Conservation (phyloP, 805 yeast genomes). For the Sugiyamaella qingdaonensis region DNA sequence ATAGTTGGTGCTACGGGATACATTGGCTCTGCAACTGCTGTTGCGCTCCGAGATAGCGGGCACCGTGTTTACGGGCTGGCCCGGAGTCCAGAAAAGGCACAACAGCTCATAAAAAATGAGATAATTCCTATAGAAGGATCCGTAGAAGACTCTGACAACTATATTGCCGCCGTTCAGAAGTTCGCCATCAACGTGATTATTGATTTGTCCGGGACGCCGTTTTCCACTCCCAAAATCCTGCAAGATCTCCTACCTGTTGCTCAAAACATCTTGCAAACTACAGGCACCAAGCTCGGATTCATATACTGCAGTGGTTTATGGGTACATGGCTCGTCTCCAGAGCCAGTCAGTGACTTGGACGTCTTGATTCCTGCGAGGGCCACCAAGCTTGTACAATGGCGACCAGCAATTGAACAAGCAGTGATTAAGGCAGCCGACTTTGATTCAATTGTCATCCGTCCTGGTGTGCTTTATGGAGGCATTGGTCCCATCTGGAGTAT, state of each 20-base stretch:
- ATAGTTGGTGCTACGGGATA: constrained; percentile 15
- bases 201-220: constrained; percentile 8
- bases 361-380: not conserved
- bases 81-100: constrained; percentile 9
- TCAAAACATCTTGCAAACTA: not conserved
- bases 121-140: constrained; percentile 9
- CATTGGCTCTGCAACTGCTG: constrained; percentile 9
- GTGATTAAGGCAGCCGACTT: constrained; percentile 1
- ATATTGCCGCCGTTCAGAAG: constrained; percentile 8
- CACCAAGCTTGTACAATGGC: constrained; percentile 9
- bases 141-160: constrained; percentile 6
- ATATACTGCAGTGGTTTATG: constrained; percentile 9
- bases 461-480: constrained; percentile 13
- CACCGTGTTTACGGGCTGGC: constrained; percentile 16
- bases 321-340: constrained; percentile 10
- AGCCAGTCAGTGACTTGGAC: constrained; percentile 7
- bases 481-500: constrained; percentile 10
- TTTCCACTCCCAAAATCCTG: not conserved
- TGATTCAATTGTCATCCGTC: constrained; percentile 8
- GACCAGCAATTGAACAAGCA: constrained; percentile 7
- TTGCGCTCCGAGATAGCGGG: constrained; percentile 1
- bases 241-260: not conserved
- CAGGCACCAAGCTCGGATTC: constrained; percentile 6
- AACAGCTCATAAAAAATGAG: not conserved
- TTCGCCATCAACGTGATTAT: constrained; percentile 8